Conservation (phyloP, 306 rosid species). For the Malus orientalis region DNA sequence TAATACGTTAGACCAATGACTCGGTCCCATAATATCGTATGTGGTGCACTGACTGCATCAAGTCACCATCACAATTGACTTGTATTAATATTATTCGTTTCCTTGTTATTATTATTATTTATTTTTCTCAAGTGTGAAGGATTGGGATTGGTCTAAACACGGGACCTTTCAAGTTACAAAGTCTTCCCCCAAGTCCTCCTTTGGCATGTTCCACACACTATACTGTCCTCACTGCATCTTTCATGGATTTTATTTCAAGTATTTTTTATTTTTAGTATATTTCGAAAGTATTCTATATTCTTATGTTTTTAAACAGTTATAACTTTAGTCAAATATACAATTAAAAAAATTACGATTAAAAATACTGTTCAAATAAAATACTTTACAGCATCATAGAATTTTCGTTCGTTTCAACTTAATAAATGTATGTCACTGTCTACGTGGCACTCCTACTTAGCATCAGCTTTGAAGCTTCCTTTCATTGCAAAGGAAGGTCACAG, state of each 20-base stretch:
- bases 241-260: not conserved
- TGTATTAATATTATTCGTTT: not conserved
- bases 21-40: not conserved
- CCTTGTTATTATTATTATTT: not conserved
- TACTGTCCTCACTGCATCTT: not conserved
- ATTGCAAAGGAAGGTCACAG: slow-evolving; percentile 51
- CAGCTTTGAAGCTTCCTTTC: slow-evolving; percentile 53
- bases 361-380: too few species aligned
- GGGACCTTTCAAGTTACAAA: slow-evolving; percentile 7
- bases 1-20: not conserved
- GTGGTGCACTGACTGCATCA: slow-evolving; percentile 3
- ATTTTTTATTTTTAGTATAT: too few species aligned
- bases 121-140: slow-evolving; percentile 8
- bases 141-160: slow-evolving; percentile 30
- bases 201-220: slow-evolving; percentile 31
- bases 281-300: not conserved
- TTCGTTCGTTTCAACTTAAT: not conserved
- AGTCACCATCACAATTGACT: slow-evolving; percentile 34
- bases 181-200: slow-evolving; percentile 43
- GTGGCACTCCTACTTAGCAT: slow-evolving; percentile 23
- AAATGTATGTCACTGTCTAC: not conserved
- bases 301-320: too few species aligned
- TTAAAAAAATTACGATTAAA: not conserved
- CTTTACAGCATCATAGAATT: not conserved
- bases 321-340: too few species aligned